These are phyloP conservation scores for Citeromyces matritensis DNA, from an alignment of 805 yeast species.

Conservation along the genomic window DNA sequence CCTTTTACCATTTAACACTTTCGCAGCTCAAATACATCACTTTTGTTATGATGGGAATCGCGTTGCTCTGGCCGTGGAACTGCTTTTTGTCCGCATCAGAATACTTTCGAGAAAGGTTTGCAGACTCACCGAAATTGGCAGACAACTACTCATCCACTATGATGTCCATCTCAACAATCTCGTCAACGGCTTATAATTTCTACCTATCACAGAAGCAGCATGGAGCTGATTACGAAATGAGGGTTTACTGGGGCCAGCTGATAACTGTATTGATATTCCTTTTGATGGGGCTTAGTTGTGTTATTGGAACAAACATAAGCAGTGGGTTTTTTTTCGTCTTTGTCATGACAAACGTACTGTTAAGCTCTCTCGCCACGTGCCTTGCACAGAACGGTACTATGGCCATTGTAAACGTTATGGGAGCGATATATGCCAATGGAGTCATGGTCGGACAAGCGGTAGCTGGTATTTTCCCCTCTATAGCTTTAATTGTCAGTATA, in stretches of 20 bases:
- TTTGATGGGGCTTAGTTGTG: constrained; percentile 36
- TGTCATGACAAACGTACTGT: constrained; percentile 46
- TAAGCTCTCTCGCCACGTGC: constrained; percentile 65
- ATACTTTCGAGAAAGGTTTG: constrained; percentile 55
- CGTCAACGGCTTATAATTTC: constrained; percentile 44
- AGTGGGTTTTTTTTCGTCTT: constrained; percentile 28
- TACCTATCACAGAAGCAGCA: constrained; percentile 52
- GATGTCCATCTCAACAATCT: constrained; percentile 74
- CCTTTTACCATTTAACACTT: constrained; percentile 9
- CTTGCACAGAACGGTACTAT: constrained; percentile 80
- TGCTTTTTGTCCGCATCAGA: constrained; percentile 77
- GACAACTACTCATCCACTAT: constrained; percentile 62
- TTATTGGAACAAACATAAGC: constrained; percentile 16
- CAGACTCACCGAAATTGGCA: constrained; percentile 29
- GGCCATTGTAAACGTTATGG: constrained; percentile 71
- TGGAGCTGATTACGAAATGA: constrained; percentile 35
- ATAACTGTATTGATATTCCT: constrained; percentile 45
- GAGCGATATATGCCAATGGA: constrained; percentile 71
- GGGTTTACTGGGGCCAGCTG: constrained; percentile 48
- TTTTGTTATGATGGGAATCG: constrained; percentile 56
- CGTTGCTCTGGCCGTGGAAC: constrained; percentile 95
- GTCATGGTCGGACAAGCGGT: constrained; percentile 92
- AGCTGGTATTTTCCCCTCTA: constrained; percentile 84
- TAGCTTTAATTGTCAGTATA: constrained; percentile 45
- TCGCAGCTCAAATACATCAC: constrained; percentile 30